Evolutionary conservation across 78 protist genomes (phyloP).

Genomic region (Andalucia godoyi): DNA sequence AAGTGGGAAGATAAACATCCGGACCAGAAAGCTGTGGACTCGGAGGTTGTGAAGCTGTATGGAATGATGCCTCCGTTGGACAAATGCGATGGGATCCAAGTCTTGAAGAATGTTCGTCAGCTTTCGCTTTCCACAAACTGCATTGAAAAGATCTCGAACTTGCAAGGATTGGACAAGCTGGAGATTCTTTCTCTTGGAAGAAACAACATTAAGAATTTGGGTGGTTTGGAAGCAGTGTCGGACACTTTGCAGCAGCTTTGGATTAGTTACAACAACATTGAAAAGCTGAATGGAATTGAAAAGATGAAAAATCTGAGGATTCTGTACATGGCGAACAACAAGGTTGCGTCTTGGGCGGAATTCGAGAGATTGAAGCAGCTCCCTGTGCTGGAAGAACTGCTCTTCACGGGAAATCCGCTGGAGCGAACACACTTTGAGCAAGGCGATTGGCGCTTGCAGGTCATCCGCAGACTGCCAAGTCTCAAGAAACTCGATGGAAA

Average conservation of each 20-base stretch:
- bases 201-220: constrained; percentile 42
- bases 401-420: constrained; percentile 25
- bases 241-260: constrained; percentile 52
- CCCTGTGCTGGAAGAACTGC: constrained; percentile 21
- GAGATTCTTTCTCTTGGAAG: constrained; percentile 47
- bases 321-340: constrained; percentile 40
- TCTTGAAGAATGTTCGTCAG: constrained; percentile 21
- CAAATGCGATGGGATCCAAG: constrained; percentile 3
- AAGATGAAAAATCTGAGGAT: constrained; percentile 17
- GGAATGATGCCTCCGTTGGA: constrained; percentile 3
- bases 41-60: not conserved
- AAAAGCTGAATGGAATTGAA: constrained; percentile 30
- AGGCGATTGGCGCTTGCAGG: not conserved
- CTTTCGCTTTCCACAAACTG: constrained; percentile 49
- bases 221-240: constrained; percentile 31
- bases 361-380: constrained; percentile 9
- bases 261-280: constrained; percentile 60
- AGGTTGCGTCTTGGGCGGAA: constrained; percentile 17
- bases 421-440: not conserved
- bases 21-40: no score
- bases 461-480: constrained; percentile 19
- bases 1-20: no score
- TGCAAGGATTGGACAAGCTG: constrained; percentile 23
- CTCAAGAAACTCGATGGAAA: constrained; percentile 26
- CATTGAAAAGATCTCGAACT: constrained; percentile 37